A percentile compares a stretch with the other conserved stretches of the same genome.
Conservation (phyloP, 2,329 filamentous ascomycete genomes). For the Orbilia quercus region DNA sequence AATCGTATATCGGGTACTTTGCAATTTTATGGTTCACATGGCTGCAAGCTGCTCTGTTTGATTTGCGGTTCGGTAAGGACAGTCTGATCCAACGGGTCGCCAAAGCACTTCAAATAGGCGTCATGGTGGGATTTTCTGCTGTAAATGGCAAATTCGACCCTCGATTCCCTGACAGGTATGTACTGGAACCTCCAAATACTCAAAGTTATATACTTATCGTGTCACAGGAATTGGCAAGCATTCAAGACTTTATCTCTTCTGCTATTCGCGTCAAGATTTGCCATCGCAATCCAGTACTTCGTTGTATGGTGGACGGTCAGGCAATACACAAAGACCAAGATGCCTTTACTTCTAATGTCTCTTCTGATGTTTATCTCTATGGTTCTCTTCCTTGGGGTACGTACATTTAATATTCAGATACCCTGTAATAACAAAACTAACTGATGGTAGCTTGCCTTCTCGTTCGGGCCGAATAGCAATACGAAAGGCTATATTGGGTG, state of each 20-base stretch:
- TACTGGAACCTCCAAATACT: neutral
- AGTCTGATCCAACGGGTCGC: constrained; percentile 72
- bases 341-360: constrained; percentile 59
- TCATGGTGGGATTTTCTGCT: constrained; percentile 74
- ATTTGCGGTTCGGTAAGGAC: constrained; percentile 74
- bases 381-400: constrained; percentile 55
- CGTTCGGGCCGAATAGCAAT: constrained; percentile 28
- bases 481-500: constrained; percentile 61
- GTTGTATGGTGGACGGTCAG: constrained; percentile 63
- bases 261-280: constrained; percentile 68
- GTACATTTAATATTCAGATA: neutral
- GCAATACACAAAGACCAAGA: constrained; percentile 65
- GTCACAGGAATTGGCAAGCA: constrained; percentile 41
- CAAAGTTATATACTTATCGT: neutral
- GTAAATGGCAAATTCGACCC: constrained; percentile 65
- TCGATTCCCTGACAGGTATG: constrained; percentile 46
- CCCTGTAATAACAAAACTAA: neutral
- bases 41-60: constrained; percentile 73
- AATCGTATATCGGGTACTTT: constrained; percentile 69
- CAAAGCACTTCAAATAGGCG: constrained; percentile 72
- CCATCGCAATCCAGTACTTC: constrained; percentile 69
- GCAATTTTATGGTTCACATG: constrained; percentile 76
- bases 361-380: constrained; percentile 41
- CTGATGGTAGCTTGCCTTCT: constrained; percentile 50
- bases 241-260: constrained; percentile 58